A percentile compares a stretch with the other conserved stretches of the same genome.
Conservation (phyloP, 345 rosid genomes). For the Leavenworthia alabamica region DNA sequence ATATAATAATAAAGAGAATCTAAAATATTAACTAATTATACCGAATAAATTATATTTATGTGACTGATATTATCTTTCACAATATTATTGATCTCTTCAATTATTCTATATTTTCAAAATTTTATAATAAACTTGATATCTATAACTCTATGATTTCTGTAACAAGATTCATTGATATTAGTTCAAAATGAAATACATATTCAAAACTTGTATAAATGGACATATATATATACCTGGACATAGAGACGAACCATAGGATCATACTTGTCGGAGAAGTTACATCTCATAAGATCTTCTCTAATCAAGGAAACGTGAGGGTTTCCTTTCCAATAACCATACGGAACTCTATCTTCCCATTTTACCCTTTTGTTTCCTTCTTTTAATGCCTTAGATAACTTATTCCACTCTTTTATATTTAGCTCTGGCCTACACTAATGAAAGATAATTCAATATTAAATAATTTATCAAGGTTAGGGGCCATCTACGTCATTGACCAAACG, state of each 20-base stretch:
- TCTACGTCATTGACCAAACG: conserved; percentile 3
- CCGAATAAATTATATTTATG: too few relatives aligned
- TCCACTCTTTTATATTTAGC: conserved; percentile 63
- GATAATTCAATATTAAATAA: neutral
- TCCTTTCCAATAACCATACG: conserved; percentile 71
- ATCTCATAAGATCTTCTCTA: conserved; percentile 45
- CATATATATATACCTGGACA: conserved; percentile 30
- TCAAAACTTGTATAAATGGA: neutral
- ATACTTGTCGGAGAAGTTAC: conserved; percentile 35
- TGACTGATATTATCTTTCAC: too few relatives aligned
- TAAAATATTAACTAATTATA: too few relatives aligned
- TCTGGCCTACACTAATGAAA: conserved; percentile 42
- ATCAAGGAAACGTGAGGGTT: conserved; percentile 37
- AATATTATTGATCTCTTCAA: too few relatives aligned
- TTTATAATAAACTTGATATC: too few relatives aligned
- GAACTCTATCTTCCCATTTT: conserved; percentile 56
- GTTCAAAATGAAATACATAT: neutral
- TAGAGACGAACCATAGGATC: conserved; percentile 43
- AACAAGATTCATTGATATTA: neutral
- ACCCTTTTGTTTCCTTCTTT: conserved; percentile 41
- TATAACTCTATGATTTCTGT: too few relatives aligned
- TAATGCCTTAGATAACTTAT: conserved; percentile 32
- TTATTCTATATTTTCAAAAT: too few relatives aligned
- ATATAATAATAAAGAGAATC: too few relatives aligned
- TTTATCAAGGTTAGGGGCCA: neutral